Conservation (phyloP, 2,329 filamentous ascomycete genomes). For the Colletotrichum trifolii region DNA sequence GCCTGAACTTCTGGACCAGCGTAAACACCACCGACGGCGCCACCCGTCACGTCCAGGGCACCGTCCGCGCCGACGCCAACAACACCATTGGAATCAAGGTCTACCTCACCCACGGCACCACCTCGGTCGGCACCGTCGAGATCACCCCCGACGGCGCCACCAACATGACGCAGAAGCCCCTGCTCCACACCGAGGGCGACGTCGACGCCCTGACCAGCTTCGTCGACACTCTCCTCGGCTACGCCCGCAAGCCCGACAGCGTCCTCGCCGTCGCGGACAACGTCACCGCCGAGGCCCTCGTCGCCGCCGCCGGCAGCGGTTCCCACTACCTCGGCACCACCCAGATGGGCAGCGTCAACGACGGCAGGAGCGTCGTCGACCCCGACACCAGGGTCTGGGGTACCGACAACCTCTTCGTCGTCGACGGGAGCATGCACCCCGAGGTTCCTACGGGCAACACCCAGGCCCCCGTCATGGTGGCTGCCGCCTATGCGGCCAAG, state of each 20-base stretch:
- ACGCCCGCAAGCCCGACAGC: constrained; percentile 40
- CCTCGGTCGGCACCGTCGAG: constrained; percentile 56
- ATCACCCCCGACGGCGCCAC: constrained; percentile 54
- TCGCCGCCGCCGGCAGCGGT: constrained; percentile 40
- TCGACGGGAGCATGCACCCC: constrained; percentile 47
- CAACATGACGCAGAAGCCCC: constrained; percentile 52
- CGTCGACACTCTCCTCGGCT: constrained; percentile 42
- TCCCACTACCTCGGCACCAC: constrained; percentile 47
- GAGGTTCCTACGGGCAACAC: constrained; percentile 44
- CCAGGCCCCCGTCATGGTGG: constrained; percentile 36
- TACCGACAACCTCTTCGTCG: constrained; percentile 45
- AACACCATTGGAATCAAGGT: constrained; percentile 58
- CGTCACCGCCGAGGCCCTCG: constrained; percentile 39
- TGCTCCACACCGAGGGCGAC: constrained; percentile 47
- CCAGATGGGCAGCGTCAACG: constrained; percentile 45
- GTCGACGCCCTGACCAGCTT: constrained; percentile 43
- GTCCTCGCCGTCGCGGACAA: constrained; percentile 39
- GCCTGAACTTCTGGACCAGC: constrained; percentile 59
- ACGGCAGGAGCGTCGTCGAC: constrained; percentile 47
- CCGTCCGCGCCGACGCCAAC: constrained; percentile 54
- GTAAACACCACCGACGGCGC: constrained; percentile 53
- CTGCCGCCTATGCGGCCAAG: constrained; percentile 32
- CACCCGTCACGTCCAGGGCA: constrained; percentile 55
- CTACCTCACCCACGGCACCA: constrained; percentile 62
- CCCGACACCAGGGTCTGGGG: constrained; percentile 46